Conservation (phyloP, 495 filamentous ascomycete species). For the Talaromyces ruber region DNA sequence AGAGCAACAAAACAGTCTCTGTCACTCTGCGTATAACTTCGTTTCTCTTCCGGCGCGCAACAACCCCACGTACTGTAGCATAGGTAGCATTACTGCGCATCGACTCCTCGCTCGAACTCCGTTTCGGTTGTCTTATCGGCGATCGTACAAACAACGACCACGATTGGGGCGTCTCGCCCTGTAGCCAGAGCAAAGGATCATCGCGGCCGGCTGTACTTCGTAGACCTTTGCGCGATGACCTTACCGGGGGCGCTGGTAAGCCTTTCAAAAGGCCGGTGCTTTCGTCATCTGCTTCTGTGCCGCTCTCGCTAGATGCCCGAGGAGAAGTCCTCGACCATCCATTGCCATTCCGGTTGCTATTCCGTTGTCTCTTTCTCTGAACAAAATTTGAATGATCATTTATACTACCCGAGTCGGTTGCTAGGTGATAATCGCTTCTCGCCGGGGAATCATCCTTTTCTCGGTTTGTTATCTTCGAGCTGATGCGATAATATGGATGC, state of each 20-base stretch:
- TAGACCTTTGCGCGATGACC: conserved; percentile 63
- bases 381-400: not conserved
- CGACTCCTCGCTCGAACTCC: conserved; percentile 30
- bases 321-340: conserved; percentile 23
- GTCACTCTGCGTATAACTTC: conserved; percentile 37
- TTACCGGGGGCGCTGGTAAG: conserved; percentile 63
- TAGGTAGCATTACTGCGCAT: not conserved
- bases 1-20: conserved; percentile 35
- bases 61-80: conserved; percentile 15
- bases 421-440: conserved; percentile 16
- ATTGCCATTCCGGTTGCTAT: not conserved
- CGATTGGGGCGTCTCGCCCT: conserved; percentile 16
- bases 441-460: conserved; percentile 13
- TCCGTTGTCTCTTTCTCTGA: conserved; percentile 7
- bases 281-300: conserved; percentile 89
- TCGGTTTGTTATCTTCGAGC: conserved; percentile 13
- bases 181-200: conserved; percentile 27
- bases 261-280: conserved; percentile 62
- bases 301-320: conserved; percentile 68
- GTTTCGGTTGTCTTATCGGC: conserved; percentile 22
- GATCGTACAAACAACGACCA: conserved; percentile 31
- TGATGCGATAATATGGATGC: conserved; percentile 61
- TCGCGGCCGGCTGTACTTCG: conserved; percentile 37
- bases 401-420: conserved; percentile 11
- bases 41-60: conserved; percentile 26